These are phyloP conservation scores for Kokia cookei DNA, from an alignment of 441 rosid species.

Conservation along the genomic window DNA sequence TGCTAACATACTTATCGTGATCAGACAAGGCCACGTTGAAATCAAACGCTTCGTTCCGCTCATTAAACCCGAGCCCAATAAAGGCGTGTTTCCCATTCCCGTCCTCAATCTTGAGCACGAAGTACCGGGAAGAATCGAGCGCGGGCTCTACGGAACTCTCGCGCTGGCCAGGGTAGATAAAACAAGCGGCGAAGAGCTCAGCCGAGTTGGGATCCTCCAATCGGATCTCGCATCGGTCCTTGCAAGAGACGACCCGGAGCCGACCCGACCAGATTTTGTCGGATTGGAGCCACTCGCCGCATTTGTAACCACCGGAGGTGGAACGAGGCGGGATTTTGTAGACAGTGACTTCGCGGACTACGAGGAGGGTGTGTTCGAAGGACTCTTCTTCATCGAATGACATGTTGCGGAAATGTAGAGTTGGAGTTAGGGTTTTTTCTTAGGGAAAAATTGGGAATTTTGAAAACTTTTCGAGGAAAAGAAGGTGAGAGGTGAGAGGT, in stretches of 20 bases:
- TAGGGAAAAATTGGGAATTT: not conserved
- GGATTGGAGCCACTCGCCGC: slow-evolving; percentile 98
- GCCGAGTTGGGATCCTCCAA: slow-evolving; percentile 90
- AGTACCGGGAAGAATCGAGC: slow-evolving; percentile 90
- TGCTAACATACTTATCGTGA: slow-evolving; percentile 85
- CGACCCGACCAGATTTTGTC: slow-evolving; percentile 99
- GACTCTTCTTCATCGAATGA: slow-evolving; percentile 87
- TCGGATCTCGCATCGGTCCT: slow-evolving; percentile 97
- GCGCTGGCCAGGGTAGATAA: slow-evolving; percentile 76
- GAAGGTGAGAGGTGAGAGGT: not conserved
- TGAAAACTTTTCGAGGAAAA: not conserved
- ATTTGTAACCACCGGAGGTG: slow-evolving; percentile 95
- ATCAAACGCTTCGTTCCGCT: slow-evolving; percentile 98
- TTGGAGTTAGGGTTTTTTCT: not conserved
- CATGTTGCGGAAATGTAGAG: slow-evolving; percentile 23
- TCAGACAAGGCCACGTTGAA: slow-evolving; percentile 97
- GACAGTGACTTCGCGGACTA: slow-evolving; percentile 85
- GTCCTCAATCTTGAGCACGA: slow-evolving; percentile 91
- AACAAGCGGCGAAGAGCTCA: slow-evolving; percentile 93
- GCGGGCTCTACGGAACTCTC: slow-evolving; percentile 90
- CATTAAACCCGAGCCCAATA: slow-evolving; percentile 73
- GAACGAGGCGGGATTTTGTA: slow-evolving; percentile 94
- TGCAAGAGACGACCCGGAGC: slow-evolving; percentile 90
- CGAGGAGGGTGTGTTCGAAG: slow-evolving; percentile 89
- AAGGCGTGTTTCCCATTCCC: slow-evolving; percentile 37